phyloP scores from a whole-genome alignment of 2,329 filamentous ascomycete genomes.

The Penicillium sp. region DNA sequence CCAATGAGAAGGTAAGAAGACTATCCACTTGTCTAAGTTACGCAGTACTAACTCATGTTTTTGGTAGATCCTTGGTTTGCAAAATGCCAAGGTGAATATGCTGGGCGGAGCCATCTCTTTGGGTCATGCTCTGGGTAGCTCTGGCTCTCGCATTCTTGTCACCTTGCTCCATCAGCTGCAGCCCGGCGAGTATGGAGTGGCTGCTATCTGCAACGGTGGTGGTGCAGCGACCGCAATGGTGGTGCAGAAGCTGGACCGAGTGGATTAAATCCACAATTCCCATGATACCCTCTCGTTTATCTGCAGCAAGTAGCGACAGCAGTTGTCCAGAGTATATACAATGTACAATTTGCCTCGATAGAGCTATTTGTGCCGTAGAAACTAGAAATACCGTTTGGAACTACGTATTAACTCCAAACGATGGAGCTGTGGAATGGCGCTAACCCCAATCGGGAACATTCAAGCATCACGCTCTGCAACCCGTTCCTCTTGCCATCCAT shows the following conservation, averaged over 20 bases:
- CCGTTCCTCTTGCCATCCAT: not conserved
- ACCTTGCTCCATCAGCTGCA: conserved; percentile 87
- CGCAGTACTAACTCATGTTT: conserved; percentile 10
- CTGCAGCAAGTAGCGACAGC: not conserved
- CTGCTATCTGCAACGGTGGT: conserved; percentile 94
- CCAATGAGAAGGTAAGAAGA: conserved; percentile 71
- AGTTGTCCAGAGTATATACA: not conserved
- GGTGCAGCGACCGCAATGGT: conserved; percentile 88
- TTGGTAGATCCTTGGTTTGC: conserved; percentile 66
- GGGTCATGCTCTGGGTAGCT: conserved; percentile 88
- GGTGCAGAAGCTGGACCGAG: conserved; percentile 68
- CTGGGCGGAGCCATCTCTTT: conserved; percentile 87
- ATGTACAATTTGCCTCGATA: not conserved
- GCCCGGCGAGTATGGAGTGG: conserved; percentile 87
- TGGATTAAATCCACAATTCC: conserved; percentile 23
- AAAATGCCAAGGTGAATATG: conserved; percentile 74
- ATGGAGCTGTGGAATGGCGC: conserved; percentile 16
- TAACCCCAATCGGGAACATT: conserved; percentile 15
- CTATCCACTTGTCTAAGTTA: not conserved
- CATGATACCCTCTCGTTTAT: conserved; percentile 13
- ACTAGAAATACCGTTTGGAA: too few species aligned
- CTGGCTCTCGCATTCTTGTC: conserved; percentile 82
- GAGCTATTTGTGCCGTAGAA: too few species aligned
- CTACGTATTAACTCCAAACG: too few species aligned
- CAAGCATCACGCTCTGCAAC: not conserved